Evolutionary conservation across 2,329 filamentous ascomycete genomes (phyloP), one percentile per base, ranked within the genome.

Genomic region (Verticillium nubilum): DNA sequence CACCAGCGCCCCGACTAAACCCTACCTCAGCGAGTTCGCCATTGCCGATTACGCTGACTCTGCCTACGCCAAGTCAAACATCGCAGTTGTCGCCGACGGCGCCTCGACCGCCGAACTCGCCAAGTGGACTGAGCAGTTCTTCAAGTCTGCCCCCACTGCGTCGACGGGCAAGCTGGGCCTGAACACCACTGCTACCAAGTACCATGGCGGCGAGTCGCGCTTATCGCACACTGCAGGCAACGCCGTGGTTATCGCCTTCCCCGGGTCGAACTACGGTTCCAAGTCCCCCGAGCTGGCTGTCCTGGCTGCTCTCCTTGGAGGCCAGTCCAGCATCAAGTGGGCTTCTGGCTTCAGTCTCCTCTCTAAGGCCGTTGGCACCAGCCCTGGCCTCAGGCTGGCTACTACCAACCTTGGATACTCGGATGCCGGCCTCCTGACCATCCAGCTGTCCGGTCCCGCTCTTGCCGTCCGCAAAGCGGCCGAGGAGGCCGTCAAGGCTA

Each of bases 51-150:
- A 89, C 72, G 89, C 93, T 71, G 80, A 86, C 64, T 82, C 85
- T 62, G 93, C 90, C 69, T 99, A 95, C 77, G 83, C 87, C 69
- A 97, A 96, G 83, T 80, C 88, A 70, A 97, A 97, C 78, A 89
- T 99, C 68, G 92, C 94, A 63, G 80, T 99, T 64, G 88, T 98
- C 65, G 92, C 91, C 70, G 96, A 96, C 70, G 95, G 95, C 65
- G 89, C 92, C 65, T 87, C 88, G 67, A 82, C 91, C 66, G 79
- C 82, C 60, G 86, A 90, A 64, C 80, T 98, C 66, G 84, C 85
- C 70, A 96, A 95, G 80, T 98, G 94, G 93, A 88, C 96, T 64
- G 86, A 87, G 71, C 87, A 96, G 73, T 97, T 97, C 85, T 98
- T 99, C 83, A 86, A 87, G 74, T 81, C 83, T 61, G 81, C 90